Percentiles rank a stretch among this genome's conserved stretches.
Conservation (phyloP, 257 asterid genomes). For the Solanum raphanifolium region DNA sequence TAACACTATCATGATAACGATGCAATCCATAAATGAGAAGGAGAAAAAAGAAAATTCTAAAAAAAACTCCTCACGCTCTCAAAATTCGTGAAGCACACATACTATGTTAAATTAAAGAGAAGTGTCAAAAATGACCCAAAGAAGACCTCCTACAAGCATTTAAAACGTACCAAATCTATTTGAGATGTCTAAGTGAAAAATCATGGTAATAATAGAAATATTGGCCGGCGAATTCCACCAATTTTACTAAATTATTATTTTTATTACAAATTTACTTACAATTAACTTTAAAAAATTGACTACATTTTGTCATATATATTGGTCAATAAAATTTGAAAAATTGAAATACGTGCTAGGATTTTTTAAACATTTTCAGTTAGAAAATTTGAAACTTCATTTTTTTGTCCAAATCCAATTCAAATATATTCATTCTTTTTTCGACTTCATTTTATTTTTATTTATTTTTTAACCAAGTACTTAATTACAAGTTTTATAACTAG, state of each 20-base stretch:
- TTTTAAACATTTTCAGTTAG: neutral
- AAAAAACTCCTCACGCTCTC: neutral
- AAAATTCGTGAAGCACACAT: neutral
- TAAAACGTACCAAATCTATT: too few relatives aligned
- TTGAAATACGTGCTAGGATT: neutral
- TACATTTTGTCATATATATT: neutral
- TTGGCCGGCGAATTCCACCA: fast-evolving
- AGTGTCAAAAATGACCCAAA: neutral
- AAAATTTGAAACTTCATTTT: neutral
- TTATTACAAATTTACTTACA: neutral
- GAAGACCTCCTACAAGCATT: too few relatives aligned
- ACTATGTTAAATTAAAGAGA: too few relatives aligned
- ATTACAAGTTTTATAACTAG: neutral
- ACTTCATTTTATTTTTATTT: neutral
- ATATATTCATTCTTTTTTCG: neutral
- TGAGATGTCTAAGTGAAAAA: neutral
- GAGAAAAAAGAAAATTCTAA: neutral
- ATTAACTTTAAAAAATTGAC: neutral
- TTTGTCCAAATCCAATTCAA: neutral
- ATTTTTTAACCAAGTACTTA: neutral
- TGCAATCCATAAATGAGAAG: neutral
- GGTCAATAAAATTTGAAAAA: neutral
- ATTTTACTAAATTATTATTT: neutral
- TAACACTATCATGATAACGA: neutral
- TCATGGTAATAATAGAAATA: neutral